phyloP scores from a whole-genome alignment of 257 asterid species.

The Nicotiana noctiflora region DNA sequence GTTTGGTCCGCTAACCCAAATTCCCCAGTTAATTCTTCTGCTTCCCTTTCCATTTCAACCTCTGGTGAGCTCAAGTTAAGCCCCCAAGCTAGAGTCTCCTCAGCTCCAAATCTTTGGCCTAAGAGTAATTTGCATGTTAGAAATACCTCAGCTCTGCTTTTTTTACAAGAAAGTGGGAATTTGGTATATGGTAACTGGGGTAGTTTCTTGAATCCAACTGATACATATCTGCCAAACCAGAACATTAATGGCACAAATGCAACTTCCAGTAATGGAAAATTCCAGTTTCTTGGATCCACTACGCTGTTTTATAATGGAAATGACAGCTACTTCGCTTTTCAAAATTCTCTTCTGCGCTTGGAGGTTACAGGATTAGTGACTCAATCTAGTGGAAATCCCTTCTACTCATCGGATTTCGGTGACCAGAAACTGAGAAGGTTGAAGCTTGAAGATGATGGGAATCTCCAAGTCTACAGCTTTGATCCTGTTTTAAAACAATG shows the following conservation, averaged over 20 bases:
- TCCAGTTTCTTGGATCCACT: slow-evolving; percentile 31
- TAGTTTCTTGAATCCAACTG: slow-evolving; percentile 54
- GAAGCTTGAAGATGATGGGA: slow-evolving; percentile 66
- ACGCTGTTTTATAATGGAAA: slow-evolving; percentile 27
- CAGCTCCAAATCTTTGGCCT: slow-evolving; percentile 53
- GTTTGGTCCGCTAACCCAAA: slow-evolving; percentile 53
- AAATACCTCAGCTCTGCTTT: slow-evolving; percentile 29
- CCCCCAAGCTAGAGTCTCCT: slow-evolving; percentile 9
- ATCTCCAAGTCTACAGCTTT: slow-evolving; percentile 55
- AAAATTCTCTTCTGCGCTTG: slow-evolving; percentile 28
- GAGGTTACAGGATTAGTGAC: slow-evolving; percentile 35
- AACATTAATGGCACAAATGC: slow-evolving; percentile 30
- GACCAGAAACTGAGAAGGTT: slow-evolving; percentile 42
- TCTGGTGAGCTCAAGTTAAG: slow-evolving; percentile 50
- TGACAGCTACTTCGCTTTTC: slow-evolving; percentile 39
- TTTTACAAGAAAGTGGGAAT: slow-evolving; percentile 36
- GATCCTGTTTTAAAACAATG: slow-evolving; percentile 32
- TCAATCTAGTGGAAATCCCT: slow-evolving; percentile 13
- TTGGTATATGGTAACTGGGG: slow-evolving; percentile 49
- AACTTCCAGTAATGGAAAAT: slow-evolving; percentile 42
- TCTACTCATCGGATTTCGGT: slow-evolving; percentile 45
- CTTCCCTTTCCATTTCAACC: slow-evolving; percentile 36
- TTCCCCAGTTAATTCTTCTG: slow-evolving; percentile 39
- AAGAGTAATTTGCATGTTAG: slow-evolving; percentile 7
- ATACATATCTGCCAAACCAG: slow-evolving; percentile 60